Percentiles rank a stretch among this genome's conserved stretches.
phyloP scores from a whole-genome alignment of 768 basidiomycete species.

The Lactarius quietus region DNA sequence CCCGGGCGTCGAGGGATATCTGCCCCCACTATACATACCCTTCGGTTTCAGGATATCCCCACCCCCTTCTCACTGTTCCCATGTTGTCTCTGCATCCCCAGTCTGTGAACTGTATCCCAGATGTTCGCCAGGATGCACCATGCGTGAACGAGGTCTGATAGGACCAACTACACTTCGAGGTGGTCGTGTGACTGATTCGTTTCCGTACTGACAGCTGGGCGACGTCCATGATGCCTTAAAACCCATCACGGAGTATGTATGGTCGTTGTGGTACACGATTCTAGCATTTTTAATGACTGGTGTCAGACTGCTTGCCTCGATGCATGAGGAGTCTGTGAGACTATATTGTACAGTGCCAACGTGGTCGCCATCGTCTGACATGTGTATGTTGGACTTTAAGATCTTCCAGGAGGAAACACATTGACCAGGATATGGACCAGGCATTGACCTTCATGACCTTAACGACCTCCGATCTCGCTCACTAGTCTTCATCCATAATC shows the following conservation, averaged over 20 bases:
- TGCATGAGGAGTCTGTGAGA: constrained; percentile 42
- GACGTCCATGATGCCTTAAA: constrained; percentile 54
- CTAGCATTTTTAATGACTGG: constrained; percentile 1
- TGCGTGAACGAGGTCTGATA: constrained; percentile 20
- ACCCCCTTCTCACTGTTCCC: background rate
- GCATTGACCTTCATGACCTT: constrained; percentile 64
- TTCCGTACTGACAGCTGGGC: constrained; percentile 40
- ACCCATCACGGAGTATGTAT: constrained; percentile 56
- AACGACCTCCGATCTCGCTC: constrained; percentile 60
- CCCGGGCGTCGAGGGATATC: constrained; percentile 13
- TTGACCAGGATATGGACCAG: constrained; percentile 34
- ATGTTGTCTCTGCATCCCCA: constrained; percentile 19
- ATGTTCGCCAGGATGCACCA: background rate
- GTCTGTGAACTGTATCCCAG: background rate
- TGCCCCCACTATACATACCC: constrained; percentile 6
- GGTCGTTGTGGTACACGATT: background rate
- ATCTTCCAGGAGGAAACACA: background rate
- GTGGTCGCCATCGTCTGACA: constrained; percentile 55
- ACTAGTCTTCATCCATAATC: constrained; percentile 59
- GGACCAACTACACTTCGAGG: background rate
- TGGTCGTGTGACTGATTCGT: constrained; percentile 16
- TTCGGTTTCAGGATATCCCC: background rate
- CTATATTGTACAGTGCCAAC: constrained; percentile 67
- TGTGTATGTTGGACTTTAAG: constrained; percentile 42
- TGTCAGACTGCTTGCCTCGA: constrained; percentile 48